Evolutionary conservation across 805 yeast genomes (phyloP).

Genomic region (Yamadazyma scolyti): DNA sequence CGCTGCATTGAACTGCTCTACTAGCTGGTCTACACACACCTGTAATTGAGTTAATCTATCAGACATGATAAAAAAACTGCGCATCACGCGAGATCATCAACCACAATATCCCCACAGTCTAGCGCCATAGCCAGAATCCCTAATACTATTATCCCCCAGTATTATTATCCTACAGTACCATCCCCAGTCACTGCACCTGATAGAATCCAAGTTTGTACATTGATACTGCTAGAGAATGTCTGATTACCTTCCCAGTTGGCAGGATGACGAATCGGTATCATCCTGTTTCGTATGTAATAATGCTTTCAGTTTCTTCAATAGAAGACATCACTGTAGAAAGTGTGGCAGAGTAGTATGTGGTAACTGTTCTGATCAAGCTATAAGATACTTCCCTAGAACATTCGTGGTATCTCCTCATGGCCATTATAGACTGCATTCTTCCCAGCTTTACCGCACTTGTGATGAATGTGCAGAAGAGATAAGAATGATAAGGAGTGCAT

Average conservation of each 20-base stretch:
- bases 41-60: slow-evolving; percentile 90
- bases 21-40: slow-evolving; percentile 76
- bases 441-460: slow-evolving; percentile 68
- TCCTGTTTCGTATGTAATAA: slow-evolving; percentile 55
- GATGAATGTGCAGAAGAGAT: slow-evolving; percentile 67
- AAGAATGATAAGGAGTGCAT: slow-evolving; percentile 42
- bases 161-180: too few species aligned
- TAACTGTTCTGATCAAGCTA: slow-evolving; percentile 52
- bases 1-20: slow-evolving; percentile 78
- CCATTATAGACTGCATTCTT: slow-evolving; percentile 47
- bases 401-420: slow-evolving; percentile 54
- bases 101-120: too few species aligned
- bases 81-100: too few species aligned
- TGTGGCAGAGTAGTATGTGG: slow-evolving; percentile 83
- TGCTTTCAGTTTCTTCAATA: slow-evolving; percentile 54
- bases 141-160: too few species aligned
- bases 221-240: neutral
- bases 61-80: slow-evolving; percentile 45
- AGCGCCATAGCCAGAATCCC: too few species aligned
- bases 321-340: slow-evolving; percentile 80
- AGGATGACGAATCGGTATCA: slow-evolving; percentile 54
- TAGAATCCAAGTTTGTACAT: neutral
- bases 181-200: too few species aligned
- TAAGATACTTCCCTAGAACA: slow-evolving; percentile 56
- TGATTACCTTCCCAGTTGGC: slow-evolving; percentile 46